Evolutionary conservation across 768 basidiomycete species (phyloP).

Genomic region (Boletus reticuloceps): DNA sequence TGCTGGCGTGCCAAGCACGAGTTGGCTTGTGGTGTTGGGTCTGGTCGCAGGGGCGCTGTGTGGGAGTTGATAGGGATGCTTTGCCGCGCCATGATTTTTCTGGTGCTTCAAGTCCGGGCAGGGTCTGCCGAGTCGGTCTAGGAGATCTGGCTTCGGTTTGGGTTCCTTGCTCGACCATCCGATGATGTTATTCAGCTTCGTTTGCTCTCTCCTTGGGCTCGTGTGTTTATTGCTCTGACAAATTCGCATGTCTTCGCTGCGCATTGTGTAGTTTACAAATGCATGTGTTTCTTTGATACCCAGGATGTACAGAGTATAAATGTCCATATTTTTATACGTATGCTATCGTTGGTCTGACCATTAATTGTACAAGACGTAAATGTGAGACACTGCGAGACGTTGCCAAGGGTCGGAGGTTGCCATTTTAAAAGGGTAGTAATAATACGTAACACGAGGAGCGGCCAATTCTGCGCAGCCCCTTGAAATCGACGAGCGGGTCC

Average conservation of each 20-base stretch:
- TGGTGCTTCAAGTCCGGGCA: background rate
- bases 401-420: no score
- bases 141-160: background rate
- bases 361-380: no score
- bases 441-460: background rate
- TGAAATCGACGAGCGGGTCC: conserved; percentile 26
- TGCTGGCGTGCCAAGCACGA: conserved; percentile 1
- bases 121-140: no score
- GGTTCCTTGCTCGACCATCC: background rate
- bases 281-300: background rate
- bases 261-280: background rate
- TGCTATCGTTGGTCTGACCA: no score
- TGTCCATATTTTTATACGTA: no score
- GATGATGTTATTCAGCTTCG: background rate
- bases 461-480: background rate
- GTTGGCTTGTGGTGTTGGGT: conserved; percentile 7
- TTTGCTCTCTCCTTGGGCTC: background rate
- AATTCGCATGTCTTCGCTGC: no score
- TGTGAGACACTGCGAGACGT: no score
- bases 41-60: conserved; percentile 8
- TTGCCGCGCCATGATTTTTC: no score
- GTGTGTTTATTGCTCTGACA: background rate
- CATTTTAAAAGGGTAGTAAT: conserved; percentile 12
- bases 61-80: conserved; percentile 7
- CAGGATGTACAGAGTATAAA: background rate